phyloP scores from a whole-genome alignment of 148 eudicot species.

The Diospyros kaki region DNA sequence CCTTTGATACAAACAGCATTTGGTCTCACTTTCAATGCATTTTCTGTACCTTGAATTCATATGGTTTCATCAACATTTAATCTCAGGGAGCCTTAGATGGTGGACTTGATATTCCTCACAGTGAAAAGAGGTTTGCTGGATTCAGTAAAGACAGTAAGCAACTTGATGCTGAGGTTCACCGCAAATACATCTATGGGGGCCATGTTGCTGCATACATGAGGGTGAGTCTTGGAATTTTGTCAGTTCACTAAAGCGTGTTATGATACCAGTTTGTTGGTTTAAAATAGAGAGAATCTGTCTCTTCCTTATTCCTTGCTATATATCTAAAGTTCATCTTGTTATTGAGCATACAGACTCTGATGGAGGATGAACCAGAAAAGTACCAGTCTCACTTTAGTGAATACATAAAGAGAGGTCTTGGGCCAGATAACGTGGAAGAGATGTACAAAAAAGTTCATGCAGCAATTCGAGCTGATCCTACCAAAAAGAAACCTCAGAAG shows the following conservation, averaged over 20 bases:
- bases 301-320: too few species aligned
- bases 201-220: slow-evolving; percentile 72
- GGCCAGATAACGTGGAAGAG: slow-evolving; percentile 53
- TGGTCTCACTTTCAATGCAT: too few species aligned
- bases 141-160: slow-evolving; percentile 58
- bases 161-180: slow-evolving; percentile 72
- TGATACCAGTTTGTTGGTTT: not conserved
- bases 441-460: slow-evolving; percentile 64
- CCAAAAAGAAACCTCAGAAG: slow-evolving; percentile 46
- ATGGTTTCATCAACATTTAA: not conserved
- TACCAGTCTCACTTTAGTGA: slow-evolving; percentile 57
- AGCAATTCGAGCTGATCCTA: slow-evolving; percentile 64
- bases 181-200: slow-evolving; percentile 69
- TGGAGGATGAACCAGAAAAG: slow-evolving; percentile 74
- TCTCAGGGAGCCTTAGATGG: slow-evolving; percentile 73
- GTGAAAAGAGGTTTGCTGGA: slow-evolving; percentile 83
- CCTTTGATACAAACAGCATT: too few species aligned
- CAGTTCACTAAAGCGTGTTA: not conserved
- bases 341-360: slow-evolving; percentile 31
- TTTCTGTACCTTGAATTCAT: not conserved
- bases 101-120: slow-evolving; percentile 73
- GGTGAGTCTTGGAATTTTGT: slow-evolving; percentile 14
- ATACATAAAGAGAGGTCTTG: slow-evolving; percentile 46
- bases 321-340: not conserved
- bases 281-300: not conserved